Percentiles rank a stretch among this genome's conserved stretches.
Conservation (phyloP, 106 monocot species). For the Ottelia alismoides region DNA sequence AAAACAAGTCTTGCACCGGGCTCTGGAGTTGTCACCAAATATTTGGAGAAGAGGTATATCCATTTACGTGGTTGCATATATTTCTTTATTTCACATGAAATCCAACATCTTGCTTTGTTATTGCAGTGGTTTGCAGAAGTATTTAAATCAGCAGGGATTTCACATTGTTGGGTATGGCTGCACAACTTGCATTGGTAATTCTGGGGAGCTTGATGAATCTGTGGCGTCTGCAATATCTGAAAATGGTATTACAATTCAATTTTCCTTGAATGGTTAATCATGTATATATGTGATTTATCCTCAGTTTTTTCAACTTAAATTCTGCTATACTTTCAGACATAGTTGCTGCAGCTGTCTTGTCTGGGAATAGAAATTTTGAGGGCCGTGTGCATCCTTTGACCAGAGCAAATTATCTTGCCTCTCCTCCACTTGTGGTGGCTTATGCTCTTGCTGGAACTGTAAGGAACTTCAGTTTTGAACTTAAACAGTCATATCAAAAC, state of each 20-base stretch:
- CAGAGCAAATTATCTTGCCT: slow-evolving; percentile 94
- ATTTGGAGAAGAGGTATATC: slow-evolving; percentile 69
- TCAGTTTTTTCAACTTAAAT: no score
- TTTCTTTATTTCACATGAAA: neutral
- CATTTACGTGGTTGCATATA: no score
- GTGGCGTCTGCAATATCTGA: slow-evolving; percentile 78
- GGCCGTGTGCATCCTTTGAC: slow-evolving; percentile 87
- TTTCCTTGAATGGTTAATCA: no score
- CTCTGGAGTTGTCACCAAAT: slow-evolving; percentile 82
- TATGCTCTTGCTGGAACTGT: slow-evolving; percentile 98
- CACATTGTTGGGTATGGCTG: slow-evolving; percentile 94
- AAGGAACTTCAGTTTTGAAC: no score
- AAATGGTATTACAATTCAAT: slow-evolving; percentile 49
- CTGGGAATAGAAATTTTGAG: slow-evolving; percentile 93
- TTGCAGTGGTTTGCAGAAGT: slow-evolving; percentile 81
- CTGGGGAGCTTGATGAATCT: slow-evolving; percentile 86
- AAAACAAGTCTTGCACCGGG: slow-evolving; percentile 95
- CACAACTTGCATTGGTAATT: slow-evolving; percentile 98
- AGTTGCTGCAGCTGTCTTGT: slow-evolving; percentile 82
- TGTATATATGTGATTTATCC: no score
- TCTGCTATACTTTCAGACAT: slow-evolving; percentile 62
- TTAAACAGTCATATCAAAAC: neutral
- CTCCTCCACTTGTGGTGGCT: slow-evolving; percentile 90
- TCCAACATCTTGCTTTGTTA: neutral
- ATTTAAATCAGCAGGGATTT: slow-evolving; percentile 89